Conservation (phyloP, 2,329 filamentous ascomycete genomes). For the Raffaelea ambrosiae region DNA sequence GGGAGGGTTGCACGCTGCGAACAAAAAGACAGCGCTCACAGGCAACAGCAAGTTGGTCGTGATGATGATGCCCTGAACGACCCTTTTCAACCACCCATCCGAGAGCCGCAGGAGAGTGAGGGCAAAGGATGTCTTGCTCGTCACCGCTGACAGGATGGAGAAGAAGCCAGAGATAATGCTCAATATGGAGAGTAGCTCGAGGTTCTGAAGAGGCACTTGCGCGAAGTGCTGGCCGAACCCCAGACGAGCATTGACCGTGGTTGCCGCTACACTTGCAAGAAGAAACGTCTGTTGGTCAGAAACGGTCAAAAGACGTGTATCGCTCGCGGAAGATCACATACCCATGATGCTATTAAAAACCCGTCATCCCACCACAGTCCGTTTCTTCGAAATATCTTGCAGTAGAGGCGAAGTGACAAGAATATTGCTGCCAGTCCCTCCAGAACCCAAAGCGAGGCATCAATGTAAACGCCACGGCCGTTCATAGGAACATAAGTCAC, state of each 20-base stretch:
- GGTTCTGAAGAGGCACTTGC: slow-evolving; percentile 9
- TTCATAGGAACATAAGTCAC: too few relatives aligned
- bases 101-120: slow-evolving; percentile 24
- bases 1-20: slow-evolving; percentile 16
- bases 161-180: slow-evolving; percentile 14
- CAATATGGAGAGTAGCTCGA: slow-evolving; percentile 11
- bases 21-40: slow-evolving; percentile 17
- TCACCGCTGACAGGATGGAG: slow-evolving; percentile 20
- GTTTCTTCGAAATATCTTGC: slow-evolving; percentile 12
- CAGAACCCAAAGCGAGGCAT: slow-evolving; percentile 1
- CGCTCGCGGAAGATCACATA: not conserved
- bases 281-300: not conserved
- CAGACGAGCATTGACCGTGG: slow-evolving; percentile 4
- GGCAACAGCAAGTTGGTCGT: slow-evolving; percentile 22
- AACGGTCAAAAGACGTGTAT: not conserved
- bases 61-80: slow-evolving; percentile 22
- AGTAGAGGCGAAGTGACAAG: slow-evolving; percentile 5
- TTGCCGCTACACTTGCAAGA: not conserved
- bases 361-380: slow-evolving; percentile 19
- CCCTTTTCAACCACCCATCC: slow-evolving; percentile 14
- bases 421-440: not conserved
- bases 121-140: slow-evolving; percentile 27
- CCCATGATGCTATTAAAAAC: slow-evolving; percentile 16
- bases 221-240: slow-evolving; percentile 13
- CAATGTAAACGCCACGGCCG: not conserved